Evolutionary conservation across 2,329 filamentous ascomycete genomes (phyloP).

Genomic region (Sporothrix protearum): DNA sequence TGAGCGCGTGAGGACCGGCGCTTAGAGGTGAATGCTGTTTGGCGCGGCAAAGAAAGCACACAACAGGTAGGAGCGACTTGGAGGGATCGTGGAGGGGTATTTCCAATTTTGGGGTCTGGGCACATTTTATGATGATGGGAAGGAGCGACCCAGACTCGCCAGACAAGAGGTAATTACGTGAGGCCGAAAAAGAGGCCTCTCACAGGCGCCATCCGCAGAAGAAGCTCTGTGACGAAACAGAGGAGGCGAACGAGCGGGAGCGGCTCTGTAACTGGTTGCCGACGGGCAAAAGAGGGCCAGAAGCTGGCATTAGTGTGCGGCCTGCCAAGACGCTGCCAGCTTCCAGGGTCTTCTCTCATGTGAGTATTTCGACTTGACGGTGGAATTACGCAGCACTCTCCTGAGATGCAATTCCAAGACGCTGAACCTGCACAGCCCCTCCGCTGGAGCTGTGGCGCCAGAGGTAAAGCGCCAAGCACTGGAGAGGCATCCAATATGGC

Average conservation of each 20-base stretch:
- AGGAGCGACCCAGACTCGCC: background rate
- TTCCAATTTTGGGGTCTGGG: background rate
- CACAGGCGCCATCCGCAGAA: slow-evolving; percentile 5
- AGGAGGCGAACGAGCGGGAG: background rate
- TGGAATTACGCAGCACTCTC: slow-evolving; percentile 1
- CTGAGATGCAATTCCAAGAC: background rate
- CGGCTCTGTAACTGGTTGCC: background rate
- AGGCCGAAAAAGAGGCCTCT: slow-evolving; percentile 14
- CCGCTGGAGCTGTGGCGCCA: background rate
- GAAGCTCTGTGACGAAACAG: background rate
- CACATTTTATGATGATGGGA: background rate
- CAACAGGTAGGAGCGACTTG: slow-evolving; percentile 1
- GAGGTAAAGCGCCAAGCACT: background rate
- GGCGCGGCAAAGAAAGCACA: slow-evolving; percentile 23
- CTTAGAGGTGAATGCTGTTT: slow-evolving; percentile 27
- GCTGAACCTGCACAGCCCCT: slow-evolving; percentile 8
- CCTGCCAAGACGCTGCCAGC: slow-evolving; percentile 13
- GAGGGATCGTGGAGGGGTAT: background rate
- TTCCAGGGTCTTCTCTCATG: background rate
- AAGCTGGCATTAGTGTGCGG: background rate
- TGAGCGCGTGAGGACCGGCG: slow-evolving; percentile 22
- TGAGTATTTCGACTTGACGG: background rate
- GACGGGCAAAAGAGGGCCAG: background rate
- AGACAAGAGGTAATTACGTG: background rate
- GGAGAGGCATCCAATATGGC: background rate